Base-by-base conservation (phyloP, 768 basidiomycete species). In the Russula olivacea region DNA sequence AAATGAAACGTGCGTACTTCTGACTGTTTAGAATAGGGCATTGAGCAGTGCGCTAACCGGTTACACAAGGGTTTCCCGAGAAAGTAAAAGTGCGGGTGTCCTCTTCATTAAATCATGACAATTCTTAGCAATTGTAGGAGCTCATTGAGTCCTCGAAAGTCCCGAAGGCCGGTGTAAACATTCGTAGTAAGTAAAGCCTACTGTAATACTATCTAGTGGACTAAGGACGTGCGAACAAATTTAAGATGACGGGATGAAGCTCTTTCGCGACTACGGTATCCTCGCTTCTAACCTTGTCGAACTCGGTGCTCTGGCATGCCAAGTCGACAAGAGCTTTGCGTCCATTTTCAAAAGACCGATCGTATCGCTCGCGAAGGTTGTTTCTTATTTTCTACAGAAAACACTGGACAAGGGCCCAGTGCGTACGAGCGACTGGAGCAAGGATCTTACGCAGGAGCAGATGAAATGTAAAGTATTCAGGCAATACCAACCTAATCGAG, bases 351-450 rank as follows among this genome's bases (percentile, higher is more conserved):
- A 71, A 21, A 74, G 79, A 3, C 66, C 71, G 1, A 74, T 81
- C 17, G 80, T 81, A 53, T 73, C 74, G 45, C 76, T 82, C 4
- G 75, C 74, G 34, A 74, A 71, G 50, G 74, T 82, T 70, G 78
- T 80, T 0, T 74, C 73, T 23, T 73, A 69, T 68, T 82, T 81
- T 63, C 73, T 75, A 30, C 63, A 64, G 30, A 75, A 68, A 61
- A 73, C 72, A 2, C 72, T 82, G 45, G 69, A 69, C 54, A 83
- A 82, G 68, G 78, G 77, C 21, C 72, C 71, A 53, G 81, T 76
- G n/a, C 76, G 82, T 34, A 77, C 68, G 45, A 74, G 78, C 50
- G 76, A 82, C 62, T 82, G 81, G 81, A 79, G 80, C 61, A 69
- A 60, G 0, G 48, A 69, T 12, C 74, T 82, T 19, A 72, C 71